Base-by-base conservation (phyloP, 805 yeast genomes). In the Kurtzmaniella cleridarum region DNA sequence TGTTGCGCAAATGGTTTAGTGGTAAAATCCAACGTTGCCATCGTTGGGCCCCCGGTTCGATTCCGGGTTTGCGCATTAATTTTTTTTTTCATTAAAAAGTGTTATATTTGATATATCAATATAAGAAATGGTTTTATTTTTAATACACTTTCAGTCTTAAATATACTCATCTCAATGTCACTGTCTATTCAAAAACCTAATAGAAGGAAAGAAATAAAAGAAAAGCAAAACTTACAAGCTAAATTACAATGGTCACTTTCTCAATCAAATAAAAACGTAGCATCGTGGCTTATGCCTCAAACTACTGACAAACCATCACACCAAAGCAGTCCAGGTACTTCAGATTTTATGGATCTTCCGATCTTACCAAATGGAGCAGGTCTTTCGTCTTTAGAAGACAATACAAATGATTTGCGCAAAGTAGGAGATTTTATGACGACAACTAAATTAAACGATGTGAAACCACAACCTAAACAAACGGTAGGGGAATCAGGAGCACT, bases 201-300 rank as follows among this genome's bases (percentile, higher is more conserved):
- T 42, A 52, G 68, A 39, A 47, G 75, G 29, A 55, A 66, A 30
- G 76, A 73, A 34, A 72, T 73, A 30, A 64, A 69, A 44, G 52
- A 59, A 32, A 74, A 74, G 45, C 72, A 74, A 41, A 66, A 64
- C 23, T 55, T 76, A 3, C 79, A 71, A 42, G 63, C 74, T 12
- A 59, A 59, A 39, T 67, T 75, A 45, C 76, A 71, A 48, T 55
- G 69, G 5, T 68, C 73, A 4, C 51, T 75, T 5, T 45, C 64
- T 3, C 58, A 59, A 24, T 64, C 62, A 13, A 66, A 63, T 41
- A 43, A 51, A 6, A 57, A 53, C 29, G 67, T 68, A 1, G 35
- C 56, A 27, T 60, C 66, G 16, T 73, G 78, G 79, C 51, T 69
- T 32, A 51, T 42, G 13, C 43, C 54, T 17, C 20, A 18, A 8